Conservation (phyloP, 2,329 filamentous ascomycete genomes). For the Penicillium griseofulvum region DNA sequence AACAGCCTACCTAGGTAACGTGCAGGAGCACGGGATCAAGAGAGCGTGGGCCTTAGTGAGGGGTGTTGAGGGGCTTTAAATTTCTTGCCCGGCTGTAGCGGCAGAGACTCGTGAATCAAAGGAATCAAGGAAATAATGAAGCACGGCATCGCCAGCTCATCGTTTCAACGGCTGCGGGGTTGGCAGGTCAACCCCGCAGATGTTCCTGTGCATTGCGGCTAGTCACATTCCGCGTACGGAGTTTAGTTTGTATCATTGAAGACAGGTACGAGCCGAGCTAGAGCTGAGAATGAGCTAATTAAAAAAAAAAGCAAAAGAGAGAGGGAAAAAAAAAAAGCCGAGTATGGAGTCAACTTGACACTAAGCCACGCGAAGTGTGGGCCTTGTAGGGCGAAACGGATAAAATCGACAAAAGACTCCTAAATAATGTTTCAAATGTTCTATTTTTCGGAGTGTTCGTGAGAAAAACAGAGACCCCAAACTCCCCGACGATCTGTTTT, state of each 20-base stretch:
- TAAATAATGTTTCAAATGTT: background rate
- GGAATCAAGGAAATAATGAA: conserved; percentile 19
- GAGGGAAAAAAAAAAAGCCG: too few relatives aligned
- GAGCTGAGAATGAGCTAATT: background rate
- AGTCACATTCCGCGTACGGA: background rate
- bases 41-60: background rate
- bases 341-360: background rate
- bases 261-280: background rate
- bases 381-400: background rate
- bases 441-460: conserved; percentile 6
- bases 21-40: conserved; percentile 1
- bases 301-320: background rate
- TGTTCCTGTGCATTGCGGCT: conserved; percentile 8
- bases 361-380: background rate
- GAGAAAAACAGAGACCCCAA: conserved; percentile 21
- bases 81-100: conserved; percentile 9
- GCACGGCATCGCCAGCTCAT: conserved; percentile 23
- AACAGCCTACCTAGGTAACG: background rate
- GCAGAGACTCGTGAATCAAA: background rate
- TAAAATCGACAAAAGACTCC: background rate
- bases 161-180: conserved; percentile 17
- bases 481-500: conserved; percentile 22
- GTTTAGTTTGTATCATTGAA: background rate
- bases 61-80: background rate
- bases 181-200: conserved; percentile 16